Evolutionary conservation across 805 yeast species (phyloP).

Genomic region (Candida koratica): DNA sequence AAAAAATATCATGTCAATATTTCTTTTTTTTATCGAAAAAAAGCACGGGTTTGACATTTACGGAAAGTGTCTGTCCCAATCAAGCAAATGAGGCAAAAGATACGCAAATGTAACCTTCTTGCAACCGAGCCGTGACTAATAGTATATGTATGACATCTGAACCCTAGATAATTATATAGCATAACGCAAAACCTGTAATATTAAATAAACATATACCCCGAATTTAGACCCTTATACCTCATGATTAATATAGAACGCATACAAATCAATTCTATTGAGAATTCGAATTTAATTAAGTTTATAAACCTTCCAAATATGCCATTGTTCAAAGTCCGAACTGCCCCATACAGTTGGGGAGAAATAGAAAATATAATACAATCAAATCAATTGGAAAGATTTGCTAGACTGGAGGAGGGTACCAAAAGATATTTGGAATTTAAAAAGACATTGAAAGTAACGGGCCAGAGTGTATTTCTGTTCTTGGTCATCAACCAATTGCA

Average conservation of each 20-base stretch:
- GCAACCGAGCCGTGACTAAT: too few relatives aligned
- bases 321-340: slow-evolving; percentile 28
- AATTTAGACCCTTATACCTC: too few relatives aligned
- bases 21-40: too few relatives aligned
- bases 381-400: slow-evolving; percentile 45
- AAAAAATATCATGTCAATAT: too few relatives aligned
- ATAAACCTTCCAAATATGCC: slow-evolving; percentile 37
- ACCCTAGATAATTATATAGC: too few relatives aligned
- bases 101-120: too few relatives aligned
- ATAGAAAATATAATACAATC: slow-evolving; percentile 32
- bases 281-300: slow-evolving; percentile 14
- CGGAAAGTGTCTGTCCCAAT: too few relatives aligned
- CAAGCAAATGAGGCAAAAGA: too few relatives aligned
- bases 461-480: slow-evolving; percentile 45
- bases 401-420: slow-evolving; percentile 45
- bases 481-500: slow-evolving; percentile 44
- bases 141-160: too few relatives aligned
- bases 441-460: slow-evolving; percentile 26
- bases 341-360: slow-evolving; percentile 48
- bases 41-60: too few relatives aligned
- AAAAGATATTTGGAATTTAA: slow-evolving; percentile 46
- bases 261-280: slow-evolving; percentile 7
- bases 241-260: slow-evolving; percentile 8
- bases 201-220: too few relatives aligned
- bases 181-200: too few relatives aligned